A percentile compares a stretch with the other conserved stretches of the same genome.
Evolutionary conservation across 305 asterid genomes (phyloP).

Genomic region (Rubia peregrina): DNA sequence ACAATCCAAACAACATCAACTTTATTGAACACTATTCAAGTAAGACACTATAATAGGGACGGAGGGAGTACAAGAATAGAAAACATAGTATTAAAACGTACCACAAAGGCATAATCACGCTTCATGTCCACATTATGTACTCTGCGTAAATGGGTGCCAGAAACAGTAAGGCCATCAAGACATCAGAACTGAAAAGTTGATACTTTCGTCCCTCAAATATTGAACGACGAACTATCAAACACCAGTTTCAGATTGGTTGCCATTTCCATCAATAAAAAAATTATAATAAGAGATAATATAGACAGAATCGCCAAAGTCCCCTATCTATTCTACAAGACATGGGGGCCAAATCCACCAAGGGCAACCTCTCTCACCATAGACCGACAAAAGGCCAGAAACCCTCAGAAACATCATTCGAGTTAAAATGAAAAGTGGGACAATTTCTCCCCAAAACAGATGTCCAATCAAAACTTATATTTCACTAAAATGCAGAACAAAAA

Average conservation of each 20-base stretch:
- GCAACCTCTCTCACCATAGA: conserved; percentile 51
- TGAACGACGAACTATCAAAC: conserved; percentile 31
- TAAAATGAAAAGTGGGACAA: conserved; percentile 34
- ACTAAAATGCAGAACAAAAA: conserved; percentile 17
- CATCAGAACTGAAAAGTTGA: conserved; percentile 39
- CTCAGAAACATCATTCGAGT: conserved; percentile 63
- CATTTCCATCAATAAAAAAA: conserved; percentile 43
- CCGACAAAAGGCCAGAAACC: conserved; percentile 62
- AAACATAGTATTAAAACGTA: conserved; percentile 18
- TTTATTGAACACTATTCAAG: too few species aligned
- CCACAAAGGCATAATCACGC: conserved; percentile 59
- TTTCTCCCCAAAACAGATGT: conserved; percentile 24
- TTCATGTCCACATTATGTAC: conserved; percentile 63
- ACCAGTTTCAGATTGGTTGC: conserved; percentile 42
- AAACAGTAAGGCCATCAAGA: conserved; percentile 55
- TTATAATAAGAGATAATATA: conserved; percentile 42
- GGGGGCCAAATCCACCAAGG: conserved; percentile 46
- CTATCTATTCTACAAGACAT: conserved; percentile 39
- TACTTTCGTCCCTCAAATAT: conserved; percentile 45
- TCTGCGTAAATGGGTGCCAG: conserved; percentile 65
- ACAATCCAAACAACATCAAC: too few species aligned
- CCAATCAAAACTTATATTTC: conserved; percentile 19
- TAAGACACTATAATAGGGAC: too few species aligned
- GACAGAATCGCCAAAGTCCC: conserved; percentile 50
- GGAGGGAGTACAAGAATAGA: too few species aligned